Evolutionary conservation across 345 rosid genomes (phyloP).

Genomic region (Salix dunnii): DNA sequence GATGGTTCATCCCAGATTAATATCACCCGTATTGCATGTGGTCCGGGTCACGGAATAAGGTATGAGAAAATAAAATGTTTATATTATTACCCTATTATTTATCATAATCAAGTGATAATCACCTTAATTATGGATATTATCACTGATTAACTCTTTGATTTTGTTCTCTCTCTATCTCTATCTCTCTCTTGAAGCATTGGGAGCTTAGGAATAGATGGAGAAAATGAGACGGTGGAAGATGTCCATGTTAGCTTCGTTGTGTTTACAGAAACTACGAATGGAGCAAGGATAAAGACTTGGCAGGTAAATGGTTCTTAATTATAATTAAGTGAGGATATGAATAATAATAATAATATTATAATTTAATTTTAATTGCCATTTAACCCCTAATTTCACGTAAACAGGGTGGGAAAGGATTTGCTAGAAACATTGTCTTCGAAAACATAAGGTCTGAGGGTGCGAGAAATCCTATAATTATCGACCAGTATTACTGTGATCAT

Average conservation of each 20-base stretch:
- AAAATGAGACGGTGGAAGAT: conserved; percentile 29
- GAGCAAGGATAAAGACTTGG: conserved; percentile 54
- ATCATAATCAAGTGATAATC: not conserved
- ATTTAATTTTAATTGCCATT: not conserved
- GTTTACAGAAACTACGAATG: conserved; percentile 38
- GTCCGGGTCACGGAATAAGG: conserved; percentile 68
- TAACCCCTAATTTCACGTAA: not conserved
- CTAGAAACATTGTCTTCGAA: conserved; percentile 37
- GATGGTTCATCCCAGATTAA: conserved; percentile 32
- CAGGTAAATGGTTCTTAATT: conserved; percentile 25
- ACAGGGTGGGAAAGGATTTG: conserved; percentile 52
- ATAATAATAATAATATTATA: not conserved
- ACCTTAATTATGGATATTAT: too few species aligned
- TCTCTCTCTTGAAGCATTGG: conserved; percentile 31
- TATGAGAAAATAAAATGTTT: not conserved
- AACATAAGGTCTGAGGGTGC: conserved; percentile 16
- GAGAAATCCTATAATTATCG: conserved; percentile 45
- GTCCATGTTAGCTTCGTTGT: conserved; percentile 26
- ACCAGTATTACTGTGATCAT: conserved; percentile 52
- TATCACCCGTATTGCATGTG: conserved; percentile 33
- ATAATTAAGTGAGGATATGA: too few species aligned
- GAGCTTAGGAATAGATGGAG: conserved; percentile 40
- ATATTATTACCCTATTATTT: not conserved
- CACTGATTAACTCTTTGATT: not conserved
- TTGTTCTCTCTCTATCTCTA: not conserved